phyloP scores from a whole-genome alignment of 2,329 filamentous ascomycete species.

The Thielaviopsis punctulata region DNA sequence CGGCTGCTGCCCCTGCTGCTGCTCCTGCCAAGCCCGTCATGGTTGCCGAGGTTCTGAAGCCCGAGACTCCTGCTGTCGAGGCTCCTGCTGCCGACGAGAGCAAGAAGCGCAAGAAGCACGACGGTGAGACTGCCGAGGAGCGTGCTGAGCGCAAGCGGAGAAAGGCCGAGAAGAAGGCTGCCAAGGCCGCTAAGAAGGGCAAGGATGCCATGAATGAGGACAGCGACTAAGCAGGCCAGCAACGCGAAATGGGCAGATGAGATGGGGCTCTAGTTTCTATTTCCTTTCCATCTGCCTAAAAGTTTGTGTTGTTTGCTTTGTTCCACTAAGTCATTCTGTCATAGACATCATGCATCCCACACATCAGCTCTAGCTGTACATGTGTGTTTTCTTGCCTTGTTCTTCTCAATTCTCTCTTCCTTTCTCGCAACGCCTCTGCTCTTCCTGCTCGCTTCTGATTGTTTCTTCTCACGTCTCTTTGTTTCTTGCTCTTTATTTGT shows the following conservation, averaged over 20 bases:
- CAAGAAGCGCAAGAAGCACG: slow-evolving; percentile 66
- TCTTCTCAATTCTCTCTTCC: neutral
- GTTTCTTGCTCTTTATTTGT: neutral
- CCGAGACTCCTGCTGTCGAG: slow-evolving; percentile 21
- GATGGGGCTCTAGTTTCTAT: no score
- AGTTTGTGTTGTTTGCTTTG: neutral
- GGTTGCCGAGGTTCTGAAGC: slow-evolving; percentile 21
- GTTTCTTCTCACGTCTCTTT: neutral
- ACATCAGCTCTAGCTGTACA: neutral
- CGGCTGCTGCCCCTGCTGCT: slow-evolving; percentile 22
- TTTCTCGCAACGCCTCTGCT: neutral
- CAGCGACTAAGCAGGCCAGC: slow-evolving; percentile 26
- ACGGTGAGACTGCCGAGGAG: slow-evolving; percentile 56
- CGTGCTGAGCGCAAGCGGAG: slow-evolving; percentile 42
- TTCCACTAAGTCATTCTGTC: neutral
- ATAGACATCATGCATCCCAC: neutral
- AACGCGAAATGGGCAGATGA: neutral
- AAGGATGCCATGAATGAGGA: slow-evolving; percentile 34
- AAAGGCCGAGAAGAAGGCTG: slow-evolving; percentile 43
- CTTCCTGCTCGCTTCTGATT: neutral
- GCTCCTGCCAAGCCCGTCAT: slow-evolving; percentile 17
- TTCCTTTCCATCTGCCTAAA: no score
- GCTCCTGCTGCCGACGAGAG: slow-evolving; percentile 35
- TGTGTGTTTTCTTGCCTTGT: neutral
- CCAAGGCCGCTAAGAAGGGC: slow-evolving; percentile 38